Base-by-base conservation (phyloP, 768 basidiomycete species). In the Leccinum subtestaceum region DNA sequence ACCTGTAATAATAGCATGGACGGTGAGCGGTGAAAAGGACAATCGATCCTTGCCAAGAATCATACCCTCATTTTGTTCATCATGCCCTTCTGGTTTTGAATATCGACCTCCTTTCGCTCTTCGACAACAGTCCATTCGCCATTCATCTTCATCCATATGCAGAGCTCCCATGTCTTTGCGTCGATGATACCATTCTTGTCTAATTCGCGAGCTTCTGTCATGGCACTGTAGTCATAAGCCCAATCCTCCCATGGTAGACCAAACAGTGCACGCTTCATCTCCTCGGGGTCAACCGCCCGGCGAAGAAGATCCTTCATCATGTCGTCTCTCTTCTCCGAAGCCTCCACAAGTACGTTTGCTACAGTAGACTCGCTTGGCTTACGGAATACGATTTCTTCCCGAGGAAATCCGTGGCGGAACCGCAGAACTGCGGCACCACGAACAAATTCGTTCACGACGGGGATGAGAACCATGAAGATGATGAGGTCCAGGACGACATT, bases 241-340 rank as follows among this genome's bases (percentile, higher is more conserved):
- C 73, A 73, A 48, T 74, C 71, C 51, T 73, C 72, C 71, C 71
- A 74, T 27, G 71, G 71, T 29, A 74, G 57, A 29, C 69, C 72
- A 62, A 67, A 66, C 4, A 48, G 17, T 9, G 56, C 36, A 1
- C 59, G 60, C 8, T 69, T 72, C 55, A 72, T 61, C 53, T 69
- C 67, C 56, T 70, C 65, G 23, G 72, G 67, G n/a, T 72, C 63
- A 21, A 69, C 61, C 7, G 67, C 72, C 29, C 63, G 72, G 32
- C 62, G 63, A 40, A 74, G 60, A 27, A 74, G 55, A 10, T 68
- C 66, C 55, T 65, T 68, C 55, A 71, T 40, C 50, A 56, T 58
- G 1, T 46, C 55, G 45, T 73, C 71, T 52, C 66, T 65, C 62
- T 73, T 67, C 55, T 71, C 69, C 45, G 63, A 64, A 25, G 58